phyloP scores from a whole-genome alignment of 805 yeast genomes.

The Candida koratica region DNA sequence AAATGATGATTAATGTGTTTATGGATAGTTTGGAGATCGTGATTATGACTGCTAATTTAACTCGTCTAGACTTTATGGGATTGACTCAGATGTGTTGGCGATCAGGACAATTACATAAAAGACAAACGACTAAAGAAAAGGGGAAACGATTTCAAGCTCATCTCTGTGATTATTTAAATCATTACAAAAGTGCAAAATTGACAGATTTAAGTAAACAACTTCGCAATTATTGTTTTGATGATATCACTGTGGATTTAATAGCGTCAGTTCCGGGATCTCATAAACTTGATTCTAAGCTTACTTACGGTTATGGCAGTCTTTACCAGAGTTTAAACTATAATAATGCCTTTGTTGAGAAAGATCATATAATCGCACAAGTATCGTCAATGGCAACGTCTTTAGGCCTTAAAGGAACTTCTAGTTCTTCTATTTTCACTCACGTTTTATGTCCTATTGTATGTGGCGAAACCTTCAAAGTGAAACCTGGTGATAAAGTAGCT shows the following conservation, averaged over 20 bases:
- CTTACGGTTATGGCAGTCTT: slow-evolving; percentile 48
- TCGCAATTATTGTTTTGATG: slow-evolving; percentile 39
- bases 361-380: slow-evolving; percentile 41
- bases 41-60: slow-evolving; percentile 58
- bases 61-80: slow-evolving; percentile 48
- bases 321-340: slow-evolving; percentile 37
- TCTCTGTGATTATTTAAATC: slow-evolving; percentile 41
- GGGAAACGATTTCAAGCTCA: slow-evolving; percentile 41
- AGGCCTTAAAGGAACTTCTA: slow-evolving; percentile 17
- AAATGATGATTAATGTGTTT: slow-evolving; percentile 59
- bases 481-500: slow-evolving; percentile 24
- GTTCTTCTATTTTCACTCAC: slow-evolving; percentile 45
- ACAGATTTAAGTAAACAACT: slow-evolving; percentile 26
- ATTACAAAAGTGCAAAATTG: slow-evolving; percentile 34
- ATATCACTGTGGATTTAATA: slow-evolving; percentile 49
- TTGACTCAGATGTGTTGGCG: slow-evolving; percentile 69
- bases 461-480: slow-evolving; percentile 19
- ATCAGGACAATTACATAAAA: slow-evolving; percentile 40
- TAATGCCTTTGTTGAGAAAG: slow-evolving; percentile 20
- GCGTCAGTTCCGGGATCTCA: slow-evolving; percentile 52
- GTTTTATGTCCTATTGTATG: slow-evolving; percentile 37
- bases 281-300: slow-evolving; percentile 14
- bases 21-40: slow-evolving; percentile 48
- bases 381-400: slow-evolving; percentile 50
- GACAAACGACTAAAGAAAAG: slow-evolving; percentile 6